Conservation (phyloP, 441 rosid species). For the Euphorbia celastroides region DNA sequence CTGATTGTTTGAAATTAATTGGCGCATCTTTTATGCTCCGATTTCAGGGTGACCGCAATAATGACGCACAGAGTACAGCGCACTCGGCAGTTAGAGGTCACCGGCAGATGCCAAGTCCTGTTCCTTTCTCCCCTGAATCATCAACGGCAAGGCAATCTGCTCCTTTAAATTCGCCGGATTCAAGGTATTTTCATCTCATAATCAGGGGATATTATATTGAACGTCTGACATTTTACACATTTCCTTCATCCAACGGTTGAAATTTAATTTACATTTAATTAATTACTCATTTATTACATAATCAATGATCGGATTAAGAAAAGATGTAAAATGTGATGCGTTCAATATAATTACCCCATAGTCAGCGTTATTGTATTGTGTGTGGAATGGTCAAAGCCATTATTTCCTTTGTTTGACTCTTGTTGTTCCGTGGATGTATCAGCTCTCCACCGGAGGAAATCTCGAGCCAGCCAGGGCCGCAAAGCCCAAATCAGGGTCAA, state of each 20-base stretch:
- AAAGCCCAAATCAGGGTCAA: constrained; percentile 5
- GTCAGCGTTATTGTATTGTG: background rate
- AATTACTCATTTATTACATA: too few relatives aligned
- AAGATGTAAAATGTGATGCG: too few relatives aligned
- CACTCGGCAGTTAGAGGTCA: constrained; percentile 2
- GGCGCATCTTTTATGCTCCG: background rate
- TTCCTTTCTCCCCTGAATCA: constrained; percentile 6
- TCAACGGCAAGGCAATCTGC: constrained; percentile 6
- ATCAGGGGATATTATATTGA: too few relatives aligned
- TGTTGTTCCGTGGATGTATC: constrained; percentile 4
- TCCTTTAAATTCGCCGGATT: background rate
- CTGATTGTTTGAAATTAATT: background rate
- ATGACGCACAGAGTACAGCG: constrained; percentile 14
- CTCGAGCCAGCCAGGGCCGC: too few relatives aligned
- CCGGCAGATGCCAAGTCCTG: constrained; percentile 18
- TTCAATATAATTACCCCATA: too few relatives aligned
- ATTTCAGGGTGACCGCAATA: constrained; percentile 17
- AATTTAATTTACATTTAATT: too few relatives aligned
- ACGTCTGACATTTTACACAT: too few relatives aligned
- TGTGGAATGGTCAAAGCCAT: background rate
- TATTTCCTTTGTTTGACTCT: background rate
- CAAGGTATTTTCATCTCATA: background rate
- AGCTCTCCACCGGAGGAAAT: constrained; percentile 28
- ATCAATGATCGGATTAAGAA: too few relatives aligned
- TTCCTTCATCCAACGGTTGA: too few relatives aligned